phyloP scores from a whole-genome alignment of 495 filamentous ascomycete species.

The Aspergillus avenaceus region DNA sequence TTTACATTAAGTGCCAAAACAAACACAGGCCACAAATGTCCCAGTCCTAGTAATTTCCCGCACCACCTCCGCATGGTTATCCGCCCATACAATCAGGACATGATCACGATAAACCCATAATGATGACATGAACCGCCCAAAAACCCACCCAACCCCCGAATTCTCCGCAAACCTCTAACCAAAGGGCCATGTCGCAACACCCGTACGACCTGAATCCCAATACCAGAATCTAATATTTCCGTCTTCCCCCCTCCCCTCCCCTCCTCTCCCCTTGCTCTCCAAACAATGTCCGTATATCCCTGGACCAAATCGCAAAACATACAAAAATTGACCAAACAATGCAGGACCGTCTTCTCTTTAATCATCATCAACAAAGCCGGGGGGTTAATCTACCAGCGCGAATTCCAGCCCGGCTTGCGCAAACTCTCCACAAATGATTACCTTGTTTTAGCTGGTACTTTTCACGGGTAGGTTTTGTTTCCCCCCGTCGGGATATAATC shows the following conservation, averaged over 20 bases:
- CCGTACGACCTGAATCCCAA: background rate
- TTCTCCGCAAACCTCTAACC: background rate
- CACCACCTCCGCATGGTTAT: background rate
- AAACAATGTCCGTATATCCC: background rate
- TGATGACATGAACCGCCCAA: background rate
- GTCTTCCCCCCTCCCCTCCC: background rate
- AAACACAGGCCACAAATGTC: background rate
- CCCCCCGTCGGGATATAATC: no score
- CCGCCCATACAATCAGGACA: background rate
- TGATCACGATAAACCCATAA: background rate
- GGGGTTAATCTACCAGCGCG: conserved; percentile 90
- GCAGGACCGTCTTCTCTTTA: conserved; percentile 89
- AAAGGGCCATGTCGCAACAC: background rate
- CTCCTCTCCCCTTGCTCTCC: no score
- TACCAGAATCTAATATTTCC: background rate
- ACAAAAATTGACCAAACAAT: background rate
- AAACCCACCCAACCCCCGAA: background rate
- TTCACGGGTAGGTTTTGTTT: conserved; percentile 70
- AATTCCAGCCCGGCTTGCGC: conserved; percentile 77
- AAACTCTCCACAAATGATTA: conserved; percentile 92
- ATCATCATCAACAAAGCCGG: conserved; percentile 98
- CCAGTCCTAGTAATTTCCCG: no score
- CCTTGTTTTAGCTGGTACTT: conserved; percentile 95
- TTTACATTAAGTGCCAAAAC: background rate
- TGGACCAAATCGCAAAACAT: background rate